phyloP scores from a whole-genome alignment of 83 land plant genomes.

The Isoetes engelmannii region DNA sequence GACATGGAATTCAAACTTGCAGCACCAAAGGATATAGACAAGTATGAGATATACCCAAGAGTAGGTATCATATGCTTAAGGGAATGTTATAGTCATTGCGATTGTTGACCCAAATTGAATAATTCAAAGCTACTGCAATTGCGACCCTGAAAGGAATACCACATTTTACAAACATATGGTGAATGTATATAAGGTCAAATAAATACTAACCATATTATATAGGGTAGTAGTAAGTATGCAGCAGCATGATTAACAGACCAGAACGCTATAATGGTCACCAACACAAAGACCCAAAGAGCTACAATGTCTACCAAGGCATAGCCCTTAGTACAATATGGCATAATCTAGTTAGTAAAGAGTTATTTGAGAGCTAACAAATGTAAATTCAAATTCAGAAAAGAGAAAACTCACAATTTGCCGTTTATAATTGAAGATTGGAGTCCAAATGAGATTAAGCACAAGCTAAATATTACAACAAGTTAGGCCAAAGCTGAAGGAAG shows the following conservation, averaged over 20 bases:
- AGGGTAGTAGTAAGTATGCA: slow-evolving; percentile 8
- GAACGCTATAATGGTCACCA: slow-evolving; percentile 6
- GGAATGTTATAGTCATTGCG: background rate
- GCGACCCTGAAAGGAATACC: background rate
- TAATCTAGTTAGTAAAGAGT: background rate
- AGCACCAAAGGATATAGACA: too few species aligned
- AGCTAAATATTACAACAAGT: background rate
- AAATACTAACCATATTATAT: slow-evolving; percentile 10
- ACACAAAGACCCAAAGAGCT: background rate
- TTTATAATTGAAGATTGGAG: background rate
- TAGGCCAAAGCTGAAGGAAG: background rate
- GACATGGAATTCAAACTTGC: too few species aligned
- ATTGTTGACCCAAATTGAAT: background rate
- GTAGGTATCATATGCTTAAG: too few species aligned
- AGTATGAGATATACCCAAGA: too few species aligned
- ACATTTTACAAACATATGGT: background rate
- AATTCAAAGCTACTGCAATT: background rate
- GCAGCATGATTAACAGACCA: slow-evolving; percentile 10
- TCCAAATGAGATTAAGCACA: slow-evolving; percentile 8
- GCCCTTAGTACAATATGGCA: background rate
- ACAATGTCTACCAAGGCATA: slow-evolving; percentile 4
- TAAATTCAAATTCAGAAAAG: background rate
- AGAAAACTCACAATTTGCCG: slow-evolving; percentile 1
- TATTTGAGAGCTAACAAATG: background rate
- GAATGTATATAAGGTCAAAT: background rate